phyloP scores from a whole-genome alignment of 805 yeast genomes.

The Monosporozyma yasuniensis region DNA sequence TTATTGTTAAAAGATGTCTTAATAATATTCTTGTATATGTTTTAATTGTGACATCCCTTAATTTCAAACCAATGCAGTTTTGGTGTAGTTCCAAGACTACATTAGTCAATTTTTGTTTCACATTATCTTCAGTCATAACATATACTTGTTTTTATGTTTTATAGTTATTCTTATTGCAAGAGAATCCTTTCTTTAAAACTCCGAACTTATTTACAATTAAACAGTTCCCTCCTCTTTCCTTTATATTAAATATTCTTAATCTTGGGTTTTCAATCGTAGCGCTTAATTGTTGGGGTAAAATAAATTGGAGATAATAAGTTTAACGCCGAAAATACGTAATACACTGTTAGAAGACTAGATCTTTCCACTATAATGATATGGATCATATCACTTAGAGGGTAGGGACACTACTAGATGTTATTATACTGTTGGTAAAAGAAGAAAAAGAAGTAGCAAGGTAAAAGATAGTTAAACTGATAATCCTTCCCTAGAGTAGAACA shows the following conservation, averaged over 20 bases:
- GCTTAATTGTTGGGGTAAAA: background rate
- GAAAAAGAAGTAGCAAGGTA: no score
- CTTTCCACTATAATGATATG: background rate
- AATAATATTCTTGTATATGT: slow-evolving; percentile 13
- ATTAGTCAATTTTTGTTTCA: slow-evolving; percentile 5
- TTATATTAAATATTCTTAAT: background rate
- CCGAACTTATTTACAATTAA: no score
- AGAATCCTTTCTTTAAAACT: no score
- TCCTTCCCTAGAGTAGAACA: no score
- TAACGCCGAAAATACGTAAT: background rate
- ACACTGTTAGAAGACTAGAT: background rate
- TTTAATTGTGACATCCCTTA: slow-evolving; percentile 12
- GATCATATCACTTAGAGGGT: no score
- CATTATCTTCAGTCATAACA: slow-evolving; percentile 5
- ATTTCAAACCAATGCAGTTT: slow-evolving; percentile 18
- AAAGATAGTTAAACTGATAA: no score
- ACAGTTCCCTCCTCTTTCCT: background rate
- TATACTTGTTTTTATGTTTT: background rate
- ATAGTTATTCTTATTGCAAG: background rate
- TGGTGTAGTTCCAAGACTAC: slow-evolving; percentile 10
- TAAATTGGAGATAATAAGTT: background rate
- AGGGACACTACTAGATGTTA: no score
- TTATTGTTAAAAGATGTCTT: slow-evolving; percentile 15
- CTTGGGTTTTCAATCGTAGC: background rate
- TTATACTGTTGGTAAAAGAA: no score